Conservation (phyloP, 192 early-diverging fungal species). For the Podila minutissima region DNA sequence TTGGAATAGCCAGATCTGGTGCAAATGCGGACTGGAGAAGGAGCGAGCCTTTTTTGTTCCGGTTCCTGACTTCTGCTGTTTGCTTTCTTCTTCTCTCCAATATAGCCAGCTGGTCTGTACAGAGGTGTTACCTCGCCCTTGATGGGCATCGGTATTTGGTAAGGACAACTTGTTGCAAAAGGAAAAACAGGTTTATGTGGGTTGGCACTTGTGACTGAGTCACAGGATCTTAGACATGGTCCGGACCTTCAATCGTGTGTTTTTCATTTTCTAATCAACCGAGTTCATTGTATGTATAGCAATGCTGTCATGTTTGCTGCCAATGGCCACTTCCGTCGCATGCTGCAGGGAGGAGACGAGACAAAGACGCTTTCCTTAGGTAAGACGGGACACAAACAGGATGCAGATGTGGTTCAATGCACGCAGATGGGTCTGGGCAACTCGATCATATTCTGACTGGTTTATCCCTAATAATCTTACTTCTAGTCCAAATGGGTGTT, state of each 20-base stretch:
- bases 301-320: slow-evolving; percentile 78
- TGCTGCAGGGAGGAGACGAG: slow-evolving; percentile 60
- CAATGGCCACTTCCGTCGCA: slow-evolving; percentile 68
- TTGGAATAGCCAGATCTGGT: neutral
- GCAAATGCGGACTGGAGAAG: neutral
- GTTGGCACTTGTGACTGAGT: neutral
- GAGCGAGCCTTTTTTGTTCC: neutral
- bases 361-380: slow-evolving; percentile 56
- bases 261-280: neutral
- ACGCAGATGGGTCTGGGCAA: neutral
- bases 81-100: neutral
- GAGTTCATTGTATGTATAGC: slow-evolving; percentile 30
- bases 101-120: slow-evolving; percentile 69
- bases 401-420: neutral
- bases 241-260: neutral
- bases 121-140: slow-evolving; percentile 77
- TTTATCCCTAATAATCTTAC: slow-evolving; percentile 5
- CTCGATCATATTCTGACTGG: neutral
- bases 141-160: slow-evolving; percentile 78
- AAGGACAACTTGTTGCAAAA: neutral
- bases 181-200: no score
- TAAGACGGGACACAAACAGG: slow-evolving; percentile 24
- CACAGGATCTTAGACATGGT: neutral
- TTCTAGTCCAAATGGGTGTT: slow-evolving; percentile 57
- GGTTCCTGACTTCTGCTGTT: neutral